phyloP scores from a whole-genome alignment of 2,329 filamentous ascomycete species.

The Grosmannia serpens region DNA sequence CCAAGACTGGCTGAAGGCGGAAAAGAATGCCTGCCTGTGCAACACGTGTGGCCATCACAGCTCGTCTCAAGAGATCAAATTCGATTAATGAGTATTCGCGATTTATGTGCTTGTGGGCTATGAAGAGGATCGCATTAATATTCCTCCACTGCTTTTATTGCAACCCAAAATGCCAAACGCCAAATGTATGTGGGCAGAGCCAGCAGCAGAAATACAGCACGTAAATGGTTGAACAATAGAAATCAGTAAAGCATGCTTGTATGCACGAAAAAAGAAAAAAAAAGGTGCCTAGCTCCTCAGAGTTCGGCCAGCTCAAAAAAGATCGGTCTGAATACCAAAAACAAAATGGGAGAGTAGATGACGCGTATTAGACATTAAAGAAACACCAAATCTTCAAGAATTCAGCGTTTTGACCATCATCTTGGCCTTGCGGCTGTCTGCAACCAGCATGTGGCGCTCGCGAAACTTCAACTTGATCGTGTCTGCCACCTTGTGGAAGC shows the following conservation, averaged over 20 bases:
- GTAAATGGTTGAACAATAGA: neutral
- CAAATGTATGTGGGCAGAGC: neutral
- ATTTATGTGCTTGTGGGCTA: too few species aligned
- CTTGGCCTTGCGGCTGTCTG: constrained; percentile 53
- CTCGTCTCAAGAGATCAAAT: neutral
- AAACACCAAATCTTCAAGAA: constrained; percentile 19
- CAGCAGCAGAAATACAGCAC: neutral
- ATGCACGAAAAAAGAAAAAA: neutral
- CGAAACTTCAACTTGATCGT: constrained; percentile 60
- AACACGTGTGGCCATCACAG: neutral
- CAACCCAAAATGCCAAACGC: neutral
- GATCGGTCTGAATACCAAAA: neutral
- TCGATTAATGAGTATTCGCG: too few species aligned
- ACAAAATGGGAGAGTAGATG: neutral
- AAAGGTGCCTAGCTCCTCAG: neutral
- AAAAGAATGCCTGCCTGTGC: neutral
- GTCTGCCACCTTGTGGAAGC: constrained; percentile 73
- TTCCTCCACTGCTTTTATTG: neutral
- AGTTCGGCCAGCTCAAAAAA: neutral
- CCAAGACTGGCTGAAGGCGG: neutral
- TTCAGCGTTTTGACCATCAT: constrained; percentile 64
- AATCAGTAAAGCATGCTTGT: neutral
- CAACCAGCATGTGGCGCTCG: constrained; percentile 54
- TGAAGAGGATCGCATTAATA: neutral
- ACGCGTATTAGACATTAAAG: neutral